Evolutionary conservation across 345 rosid species (phyloP).

Genomic region (Brassica rapa): DNA sequence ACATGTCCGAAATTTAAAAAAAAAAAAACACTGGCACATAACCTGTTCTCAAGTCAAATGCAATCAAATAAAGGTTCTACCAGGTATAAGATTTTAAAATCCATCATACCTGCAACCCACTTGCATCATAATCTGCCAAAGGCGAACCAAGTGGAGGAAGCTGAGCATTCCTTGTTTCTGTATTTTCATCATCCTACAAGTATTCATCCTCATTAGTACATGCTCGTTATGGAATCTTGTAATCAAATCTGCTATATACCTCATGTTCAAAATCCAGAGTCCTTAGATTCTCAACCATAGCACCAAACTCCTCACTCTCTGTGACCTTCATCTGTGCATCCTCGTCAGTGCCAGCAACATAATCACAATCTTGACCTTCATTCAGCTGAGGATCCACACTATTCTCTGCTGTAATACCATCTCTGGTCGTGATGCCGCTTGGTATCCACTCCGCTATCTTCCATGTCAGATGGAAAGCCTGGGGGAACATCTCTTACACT

Average conservation of each 20-base stretch:
- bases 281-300: slow-evolving; percentile 62
- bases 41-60: too few species aligned
- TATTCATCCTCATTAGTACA: slow-evolving; percentile 29
- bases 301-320: slow-evolving; percentile 70
- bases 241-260: slow-evolving; percentile 53
- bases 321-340: slow-evolving; percentile 45
- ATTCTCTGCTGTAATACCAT: slow-evolving; percentile 42
- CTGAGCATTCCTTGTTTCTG: slow-evolving; percentile 51
- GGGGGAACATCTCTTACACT: slow-evolving; percentile 53
- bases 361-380: slow-evolving; percentile 40
- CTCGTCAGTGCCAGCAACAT: background rate
- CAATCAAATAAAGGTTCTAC: background rate
- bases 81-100: background rate
- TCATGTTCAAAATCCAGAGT: slow-evolving; percentile 52
- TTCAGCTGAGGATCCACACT: slow-evolving; percentile 45
- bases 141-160: slow-evolving; percentile 60
- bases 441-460: slow-evolving; percentile 43
- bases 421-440: slow-evolving; percentile 42
- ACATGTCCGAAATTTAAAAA: slow-evolving; percentile 9
- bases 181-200: slow-evolving; percentile 62
- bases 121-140: slow-evolving; percentile 58
- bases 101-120: slow-evolving; percentile 70
- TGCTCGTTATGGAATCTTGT: slow-evolving; percentile 17
- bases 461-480: slow-evolving; percentile 46
- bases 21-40: too few species aligned